Evolutionary conservation across 1,284 basidiomycete genomes (phyloP).

Genomic region (Cryptococcus sp.): DNA sequence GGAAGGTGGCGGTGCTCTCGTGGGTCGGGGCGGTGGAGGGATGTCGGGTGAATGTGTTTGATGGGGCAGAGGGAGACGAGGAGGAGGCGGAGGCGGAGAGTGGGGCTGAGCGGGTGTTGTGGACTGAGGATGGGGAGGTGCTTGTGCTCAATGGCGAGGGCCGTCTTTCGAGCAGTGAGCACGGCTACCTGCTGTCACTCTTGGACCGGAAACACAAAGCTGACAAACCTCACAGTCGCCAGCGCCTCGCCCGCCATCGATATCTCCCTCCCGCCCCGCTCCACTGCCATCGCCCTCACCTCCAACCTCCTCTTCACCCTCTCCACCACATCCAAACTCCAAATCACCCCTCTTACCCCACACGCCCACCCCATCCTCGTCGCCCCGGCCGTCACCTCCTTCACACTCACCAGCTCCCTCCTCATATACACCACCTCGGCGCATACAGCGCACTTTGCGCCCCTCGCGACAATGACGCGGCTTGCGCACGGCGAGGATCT

Average conservation of each 20-base stretch:
- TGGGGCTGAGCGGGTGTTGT: conserved; percentile 29
- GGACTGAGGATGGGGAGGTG: conserved; percentile 29
- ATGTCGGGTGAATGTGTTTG: conserved; percentile 5
- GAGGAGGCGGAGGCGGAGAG: conserved; percentile 12
- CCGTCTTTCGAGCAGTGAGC: conserved; percentile 19
- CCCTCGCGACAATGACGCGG: conserved; percentile 51
- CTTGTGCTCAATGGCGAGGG: conserved; percentile 29
- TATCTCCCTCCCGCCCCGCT: conserved; percentile 27
- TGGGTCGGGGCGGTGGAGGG: conserved; percentile 11
- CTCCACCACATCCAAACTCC: conserved; percentile 62
- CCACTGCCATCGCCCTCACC: conserved; percentile 26
- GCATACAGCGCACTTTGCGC: conserved; percentile 76
- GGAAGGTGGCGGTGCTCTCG: conserved; percentile 31
- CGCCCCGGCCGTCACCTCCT: conserved; percentile 70
- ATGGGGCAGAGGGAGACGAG: conserved; percentile 13
- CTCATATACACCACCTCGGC: conserved; percentile 81
- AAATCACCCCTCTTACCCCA: conserved; percentile 51
- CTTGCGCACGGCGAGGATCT: conserved; percentile 33
- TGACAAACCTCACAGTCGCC: conserved; percentile 2
- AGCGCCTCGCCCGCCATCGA: conserved; percentile 9
- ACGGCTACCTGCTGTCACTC: neutral
- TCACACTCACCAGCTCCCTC: conserved; percentile 73
- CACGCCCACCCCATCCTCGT: conserved; percentile 33
- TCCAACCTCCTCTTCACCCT: conserved; percentile 63
- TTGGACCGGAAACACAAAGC: neutral